Percentiles rank a stretch among this genome's conserved stretches.
These are phyloP conservation scores for Gracilaria vermiculophylla DNA, from an alignment of 23 red algal species.

Conservation along the genomic window DNA sequence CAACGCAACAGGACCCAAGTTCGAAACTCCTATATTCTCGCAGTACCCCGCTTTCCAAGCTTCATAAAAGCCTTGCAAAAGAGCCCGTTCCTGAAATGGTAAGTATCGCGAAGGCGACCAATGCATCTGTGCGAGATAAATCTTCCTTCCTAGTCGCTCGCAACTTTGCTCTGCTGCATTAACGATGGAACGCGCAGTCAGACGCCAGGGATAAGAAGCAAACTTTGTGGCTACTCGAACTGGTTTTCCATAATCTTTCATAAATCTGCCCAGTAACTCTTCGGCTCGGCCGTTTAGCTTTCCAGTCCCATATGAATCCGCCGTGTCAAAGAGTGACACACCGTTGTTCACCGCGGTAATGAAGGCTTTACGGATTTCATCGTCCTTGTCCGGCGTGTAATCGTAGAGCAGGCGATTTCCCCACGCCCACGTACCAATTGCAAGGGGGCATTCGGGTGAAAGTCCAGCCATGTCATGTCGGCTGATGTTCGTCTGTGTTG, in stretches of 20 bases:
- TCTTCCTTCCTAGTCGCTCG: conserved; percentile 37
- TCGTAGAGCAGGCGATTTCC: conserved; percentile 69
- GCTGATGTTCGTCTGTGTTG: neutral
- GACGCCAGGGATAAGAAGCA: conserved; percentile 65
- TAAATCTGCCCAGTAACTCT: conserved; percentile 27
- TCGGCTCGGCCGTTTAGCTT: conserved; percentile 43
- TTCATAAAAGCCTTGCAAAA: conserved; percentile 62
- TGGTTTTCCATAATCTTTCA: neutral
- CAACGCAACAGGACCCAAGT: conserved; percentile 51
- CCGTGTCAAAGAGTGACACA: conserved; percentile 60
- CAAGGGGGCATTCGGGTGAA: conserved; percentile 13
- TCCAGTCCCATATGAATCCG: conserved; percentile 66
- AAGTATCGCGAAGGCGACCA: conserved; percentile 60
- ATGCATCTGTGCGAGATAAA: conserved; percentile 56
- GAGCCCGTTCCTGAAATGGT: conserved; percentile 38
- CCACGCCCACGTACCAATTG: conserved; percentile 60
- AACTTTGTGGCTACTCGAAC: conserved; percentile 57
- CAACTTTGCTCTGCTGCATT: conserved; percentile 41
- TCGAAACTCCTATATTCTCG: conserved; percentile 61
- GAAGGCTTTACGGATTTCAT: conserved; percentile 8
- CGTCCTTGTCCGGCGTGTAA: conserved; percentile 27
- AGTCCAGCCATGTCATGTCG: conserved; percentile 8
- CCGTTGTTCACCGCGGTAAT: conserved; percentile 27
- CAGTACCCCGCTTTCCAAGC: conserved; percentile 63
- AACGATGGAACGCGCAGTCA: conserved; percentile 43